phyloP scores from a whole-genome alignment of 2,329 filamentous ascomycete species.

The Diplocarpon mali region DNA sequence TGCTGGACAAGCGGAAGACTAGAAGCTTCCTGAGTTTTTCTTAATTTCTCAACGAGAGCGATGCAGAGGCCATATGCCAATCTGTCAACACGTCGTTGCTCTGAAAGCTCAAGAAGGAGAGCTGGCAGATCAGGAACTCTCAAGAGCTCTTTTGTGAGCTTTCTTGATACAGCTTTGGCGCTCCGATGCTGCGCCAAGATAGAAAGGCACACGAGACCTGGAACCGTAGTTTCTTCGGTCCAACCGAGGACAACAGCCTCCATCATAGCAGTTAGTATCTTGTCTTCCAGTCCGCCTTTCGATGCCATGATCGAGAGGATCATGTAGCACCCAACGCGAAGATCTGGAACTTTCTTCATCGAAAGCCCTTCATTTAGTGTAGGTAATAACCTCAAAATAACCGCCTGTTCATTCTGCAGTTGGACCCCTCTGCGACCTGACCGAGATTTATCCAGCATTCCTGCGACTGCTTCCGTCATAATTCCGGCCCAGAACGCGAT shows the following conservation, averaged over 20 bases:
- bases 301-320: conserved; percentile 75
- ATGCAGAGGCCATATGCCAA: conserved; percentile 62
- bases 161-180: conserved; percentile 55
- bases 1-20: conserved; percentile 49
- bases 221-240: conserved; percentile 58
- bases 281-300: conserved; percentile 70
- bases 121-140: conserved; percentile 49
- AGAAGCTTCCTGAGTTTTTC: conserved; percentile 45
- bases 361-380: conserved; percentile 68
- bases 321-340: conserved; percentile 87
- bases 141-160: conserved; percentile 58
- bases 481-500: conserved; percentile 87
- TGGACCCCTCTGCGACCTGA: conserved; percentile 70
- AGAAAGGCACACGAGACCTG: conserved; percentile 69
- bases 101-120: conserved; percentile 49
- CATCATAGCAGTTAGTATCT: conserved; percentile 77
- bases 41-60: conserved; percentile 49
- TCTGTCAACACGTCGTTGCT: conserved; percentile 57
- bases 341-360: conserved; percentile 62
- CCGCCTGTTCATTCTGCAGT: conserved; percentile 67
- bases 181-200: conserved; percentile 73
- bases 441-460: conserved; percentile 65
- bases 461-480: conserved; percentile 73
- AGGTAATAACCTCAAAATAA: conserved; percentile 57
- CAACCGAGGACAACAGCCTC: conserved; percentile 73